These are phyloP conservation scores for Blastobotrys serpentis DNA, from an alignment of 1,139 yeast species.

Conservation along the genomic window DNA sequence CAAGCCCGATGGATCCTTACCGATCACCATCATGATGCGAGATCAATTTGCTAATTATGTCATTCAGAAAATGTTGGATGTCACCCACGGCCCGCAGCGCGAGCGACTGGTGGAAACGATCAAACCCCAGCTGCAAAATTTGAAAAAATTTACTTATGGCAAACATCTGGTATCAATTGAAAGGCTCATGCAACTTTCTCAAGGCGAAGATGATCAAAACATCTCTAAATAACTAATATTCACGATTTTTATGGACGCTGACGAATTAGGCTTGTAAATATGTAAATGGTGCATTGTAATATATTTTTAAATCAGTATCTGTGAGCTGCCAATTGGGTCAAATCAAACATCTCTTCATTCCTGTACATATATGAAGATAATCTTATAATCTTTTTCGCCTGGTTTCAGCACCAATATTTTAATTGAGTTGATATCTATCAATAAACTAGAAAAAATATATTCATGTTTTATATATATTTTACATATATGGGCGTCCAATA, in stretches of 20 bases:
- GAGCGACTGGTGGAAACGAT: conserved; percentile 41
- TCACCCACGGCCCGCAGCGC: conserved; percentile 59
- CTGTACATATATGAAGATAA: no score
- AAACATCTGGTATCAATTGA: conserved; percentile 88
- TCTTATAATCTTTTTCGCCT: no score
- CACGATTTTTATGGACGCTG: conserved; percentile 9
- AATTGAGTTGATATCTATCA: no score
- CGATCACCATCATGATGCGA: conserved; percentile 73
- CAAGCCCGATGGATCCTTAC: conserved; percentile 43
- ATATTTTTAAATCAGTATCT: conserved; percentile 1
- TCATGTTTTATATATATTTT: no score
- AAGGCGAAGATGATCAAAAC: neutral
- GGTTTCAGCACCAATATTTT: no score
- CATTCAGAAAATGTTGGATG: conserved; percentile 88
- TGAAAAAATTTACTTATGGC: conserved; percentile 52
- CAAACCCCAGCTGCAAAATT: conserved; percentile 41
- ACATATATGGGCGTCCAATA: no score
- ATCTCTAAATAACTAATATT: conserved; percentile 3
- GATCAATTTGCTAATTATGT: conserved; percentile 98
- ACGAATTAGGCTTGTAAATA: conserved; percentile 9
- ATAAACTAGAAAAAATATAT: no score
- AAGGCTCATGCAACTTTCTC: conserved; percentile 45
- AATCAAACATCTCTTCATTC: neutral
- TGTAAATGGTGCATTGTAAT: conserved; percentile 4
- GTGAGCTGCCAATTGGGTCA: no score